Evolutionary conservation across 2,329 filamentous ascomycete genomes (phyloP), one percentile per base, ranked within the genome.

Genomic region (Lachnellula cervina): DNA sequence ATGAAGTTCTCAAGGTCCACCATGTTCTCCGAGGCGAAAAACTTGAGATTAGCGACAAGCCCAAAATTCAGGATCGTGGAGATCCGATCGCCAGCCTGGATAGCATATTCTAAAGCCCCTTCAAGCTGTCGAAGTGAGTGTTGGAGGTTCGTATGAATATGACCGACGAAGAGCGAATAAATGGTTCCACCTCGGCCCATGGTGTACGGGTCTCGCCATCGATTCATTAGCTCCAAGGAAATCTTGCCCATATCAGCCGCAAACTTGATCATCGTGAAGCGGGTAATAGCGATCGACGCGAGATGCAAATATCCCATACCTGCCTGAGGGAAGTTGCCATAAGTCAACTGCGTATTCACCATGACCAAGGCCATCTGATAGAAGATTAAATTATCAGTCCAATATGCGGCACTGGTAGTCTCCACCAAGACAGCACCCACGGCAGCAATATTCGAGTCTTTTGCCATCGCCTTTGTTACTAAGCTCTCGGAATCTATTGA

Each of bases 21-120:
- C 48, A 84, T 76, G 56, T 89, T 86, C 60, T 89, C 83, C 61
- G 84, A 86, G 13, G 82, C 80, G 69, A 86, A 90, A 54, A 91
- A 80, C 61, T 82, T 84, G 64, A 87, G 80, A 60, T 82, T 79
- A 2, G 85, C 83, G 34, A 80, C 78, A 19, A 90, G 74, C 0
- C 87, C 89, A 51, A 88, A 82, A 62, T 86, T 87, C 9, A 92
- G 74, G 34, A 92, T 84, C 6, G 86, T 84, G 1, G 88, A 80
- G 52, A 87, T 83, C 32, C 87, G 80, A 66, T 93, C 88, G 1
- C 88, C 88, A 2, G 86, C 80, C 19, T 80, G 75, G 0, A 85
- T 79, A 0, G 85, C 81, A 53, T 83, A 81, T 55, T 90, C 86
- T 23, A 89, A 75, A 1, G 85, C 82, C 48, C 79, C 79, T 61